phyloP scores from a whole-genome alignment of 1,284 basidiomycete species.

The Ceratobasidium papillatum region DNA sequence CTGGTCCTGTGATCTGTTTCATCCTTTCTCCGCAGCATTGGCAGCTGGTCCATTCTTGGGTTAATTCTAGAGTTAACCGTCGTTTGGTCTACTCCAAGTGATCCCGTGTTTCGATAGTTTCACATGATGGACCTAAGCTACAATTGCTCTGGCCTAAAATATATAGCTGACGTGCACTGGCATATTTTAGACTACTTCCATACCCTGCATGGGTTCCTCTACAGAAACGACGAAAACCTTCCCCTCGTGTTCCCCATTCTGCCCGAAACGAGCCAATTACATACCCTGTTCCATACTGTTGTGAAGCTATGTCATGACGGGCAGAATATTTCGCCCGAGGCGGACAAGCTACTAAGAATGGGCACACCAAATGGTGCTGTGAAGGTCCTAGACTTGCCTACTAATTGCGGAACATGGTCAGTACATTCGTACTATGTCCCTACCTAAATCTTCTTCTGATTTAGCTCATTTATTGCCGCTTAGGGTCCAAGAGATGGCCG shows the following conservation, averaged over 20 bases:
- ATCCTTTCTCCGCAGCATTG: too few relatives aligned
- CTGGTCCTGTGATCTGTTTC: too few relatives aligned
- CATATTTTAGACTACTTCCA: conserved; percentile 15
- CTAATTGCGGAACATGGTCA: conserved; percentile 20
- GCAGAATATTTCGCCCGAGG: not conserved
- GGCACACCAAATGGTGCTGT: not conserved
- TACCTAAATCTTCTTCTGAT: too few relatives aligned
- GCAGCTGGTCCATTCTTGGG: too few relatives aligned
- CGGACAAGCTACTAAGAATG: not conserved
- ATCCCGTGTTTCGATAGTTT: too few relatives aligned
- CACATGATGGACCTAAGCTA: too few relatives aligned
- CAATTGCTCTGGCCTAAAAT: too few relatives aligned
- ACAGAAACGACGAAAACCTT: conserved; percentile 24
- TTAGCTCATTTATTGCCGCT: too few relatives aligned
- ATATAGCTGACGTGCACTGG: not conserved
- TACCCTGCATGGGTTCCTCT: not conserved
- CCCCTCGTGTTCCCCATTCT: conserved; percentile 11
- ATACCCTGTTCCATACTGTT: not conserved
- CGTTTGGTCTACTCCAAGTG: too few relatives aligned
- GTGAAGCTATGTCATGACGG: conserved; percentile 1
- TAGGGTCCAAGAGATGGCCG: conserved; percentile 30
- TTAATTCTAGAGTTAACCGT: not conserved
- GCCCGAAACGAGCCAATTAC: not conserved
- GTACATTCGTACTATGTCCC: not conserved
- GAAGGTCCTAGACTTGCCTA: conserved; percentile 1